A percentile compares a stretch with the other conserved stretches of the same genome.
Evolutionary conservation across 805 yeast species (phyloP).

Genomic region (Suhomyces faveliae): DNA sequence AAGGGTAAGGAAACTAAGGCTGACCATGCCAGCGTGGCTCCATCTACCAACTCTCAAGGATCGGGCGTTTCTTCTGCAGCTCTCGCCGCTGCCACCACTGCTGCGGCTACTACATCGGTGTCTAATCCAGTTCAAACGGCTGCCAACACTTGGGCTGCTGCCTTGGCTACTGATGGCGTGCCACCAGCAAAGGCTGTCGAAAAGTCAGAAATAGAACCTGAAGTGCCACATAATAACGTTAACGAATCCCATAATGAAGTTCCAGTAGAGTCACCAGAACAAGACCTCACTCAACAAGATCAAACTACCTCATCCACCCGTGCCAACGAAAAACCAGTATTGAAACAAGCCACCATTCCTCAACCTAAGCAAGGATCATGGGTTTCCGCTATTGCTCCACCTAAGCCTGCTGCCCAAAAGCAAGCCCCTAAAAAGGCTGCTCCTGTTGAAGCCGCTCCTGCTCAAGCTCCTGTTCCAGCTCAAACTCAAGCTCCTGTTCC

Average conservation of each 20-base stretch:
- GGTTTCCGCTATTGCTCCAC: slow-evolving; percentile 65
- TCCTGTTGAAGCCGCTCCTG: slow-evolving; percentile 2
- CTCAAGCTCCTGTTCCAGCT: slow-evolving; percentile 5
- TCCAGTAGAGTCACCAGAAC: slow-evolving; percentile 7
- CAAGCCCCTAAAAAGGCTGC: slow-evolving; percentile 6
- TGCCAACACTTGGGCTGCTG: slow-evolving; percentile 45
- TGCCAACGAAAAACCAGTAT: slow-evolving; percentile 15
- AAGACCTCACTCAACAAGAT: slow-evolving; percentile 10
- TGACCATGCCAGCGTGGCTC: neutral
- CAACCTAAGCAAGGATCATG: slow-evolving; percentile 55
- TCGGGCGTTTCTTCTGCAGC: slow-evolving; percentile 3
- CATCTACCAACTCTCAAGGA: neutral
- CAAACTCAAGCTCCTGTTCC: slow-evolving; percentile 6
- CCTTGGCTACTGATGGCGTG: slow-evolving; percentile 36
- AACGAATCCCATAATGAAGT: slow-evolving; percentile 10
- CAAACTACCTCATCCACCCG: slow-evolving; percentile 9
- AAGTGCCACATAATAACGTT: slow-evolving; percentile 3
- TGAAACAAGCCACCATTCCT: slow-evolving; percentile 43
- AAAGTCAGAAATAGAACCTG: slow-evolving; percentile 9
- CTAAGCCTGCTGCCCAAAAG: slow-evolving; percentile 24
- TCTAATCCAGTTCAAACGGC: slow-evolving; percentile 18
- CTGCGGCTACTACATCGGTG: slow-evolving; percentile 18
- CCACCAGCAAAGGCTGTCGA: slow-evolving; percentile 21
- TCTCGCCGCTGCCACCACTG: slow-evolving; percentile 16
- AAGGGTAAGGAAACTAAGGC: slow-evolving; percentile 3